Base-by-base conservation (phyloP, 768 basidiomycete genomes). In the Kondoa subrosea region DNA sequence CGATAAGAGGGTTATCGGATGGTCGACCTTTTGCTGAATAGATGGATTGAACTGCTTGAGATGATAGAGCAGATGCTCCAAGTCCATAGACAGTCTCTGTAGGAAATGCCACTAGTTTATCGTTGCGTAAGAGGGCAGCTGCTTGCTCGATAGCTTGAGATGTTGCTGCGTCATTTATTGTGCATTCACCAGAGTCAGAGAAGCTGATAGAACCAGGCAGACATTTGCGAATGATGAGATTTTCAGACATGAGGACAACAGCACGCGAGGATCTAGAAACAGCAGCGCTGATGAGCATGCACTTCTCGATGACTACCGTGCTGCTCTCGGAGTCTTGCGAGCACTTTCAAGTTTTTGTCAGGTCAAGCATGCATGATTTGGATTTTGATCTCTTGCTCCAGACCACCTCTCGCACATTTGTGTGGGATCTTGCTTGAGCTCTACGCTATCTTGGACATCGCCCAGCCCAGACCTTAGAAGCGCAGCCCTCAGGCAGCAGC, bases 11-110 rank as follows among this genome's bases (percentile, higher is more conserved):
- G 77, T 99, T 99, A 77, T 99, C 95, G 2, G 87, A 79, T 4
- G 95, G 95, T 65, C 95, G 83, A 50, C 91, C 89, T 75, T 99
- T 99, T 64, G 87, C 87, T 21, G 82, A 77, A 77, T 91, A 99
- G 73, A 99, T 91, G 72, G 81, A 82, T 1, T 81, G 75, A 3
- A 84, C 82, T 1, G 92, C 90, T 17, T 77, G 71, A 4, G 65
- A 32, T 2, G 82, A 71, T 29, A 68, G 79, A 0, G 93, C 91
- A 26, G 85, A 78, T 0, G 91, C 95, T 31, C 88, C 95, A n/a
- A 99, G 84, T 0, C 95, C 95, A 77, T 97, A 99, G 14, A 99
- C 95, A 0, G 95, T 97, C 78, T 99, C 95, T 32, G 95, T 96
- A 0, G 95, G 93, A 75, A 99, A 88, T 0, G 86, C 92, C 66